Percentiles rank a stretch among this genome's conserved stretches.
These are phyloP conservation scores for Calonectria hawksworthii DNA, from an alignment of 2,329 filamentous ascomycete species.

Conservation along the genomic window DNA sequence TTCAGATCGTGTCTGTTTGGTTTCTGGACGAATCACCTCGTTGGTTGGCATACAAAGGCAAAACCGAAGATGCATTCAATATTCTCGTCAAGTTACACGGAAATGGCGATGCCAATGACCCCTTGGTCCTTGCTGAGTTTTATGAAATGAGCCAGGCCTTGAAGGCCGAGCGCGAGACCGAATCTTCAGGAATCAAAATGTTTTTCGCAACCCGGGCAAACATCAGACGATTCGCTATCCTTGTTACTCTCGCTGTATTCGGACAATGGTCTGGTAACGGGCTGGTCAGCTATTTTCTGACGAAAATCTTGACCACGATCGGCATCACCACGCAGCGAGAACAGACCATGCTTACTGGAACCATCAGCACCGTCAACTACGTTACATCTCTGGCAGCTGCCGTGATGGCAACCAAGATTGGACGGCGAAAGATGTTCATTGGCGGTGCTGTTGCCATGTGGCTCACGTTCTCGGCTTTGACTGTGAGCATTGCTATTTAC, in stretches of 20 bases:
- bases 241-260: conserved; percentile 59
- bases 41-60: conserved; percentile 29
- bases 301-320: conserved; percentile 43
- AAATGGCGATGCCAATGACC: conserved; percentile 62
- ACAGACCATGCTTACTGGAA: conserved; percentile 29
- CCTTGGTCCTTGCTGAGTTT: conserved; percentile 39
- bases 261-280: conserved; percentile 53
- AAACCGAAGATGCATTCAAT: conserved; percentile 21
- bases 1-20: conserved; percentile 32
- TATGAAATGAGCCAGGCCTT: conserved; percentile 37
- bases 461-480: conserved; percentile 29
- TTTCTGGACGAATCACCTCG: conserved; percentile 33
- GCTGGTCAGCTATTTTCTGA: conserved; percentile 44
- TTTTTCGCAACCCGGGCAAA: conserved; percentile 43
- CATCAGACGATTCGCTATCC: conserved; percentile 50
- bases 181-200: conserved; percentile 17
- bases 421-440: conserved; percentile 30
- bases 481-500: conserved; percentile 30
- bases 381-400: conserved; percentile 24
- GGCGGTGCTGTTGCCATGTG: conserved; percentile 33
- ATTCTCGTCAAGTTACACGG: conserved; percentile 30
- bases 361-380: conserved; percentile 32
- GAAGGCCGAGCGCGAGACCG: conserved; percentile 21
- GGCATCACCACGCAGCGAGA: conserved; percentile 32
- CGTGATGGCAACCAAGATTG: conserved; percentile 28